These are phyloP conservation scores for Wickerhamiella hasegawae DNA, from an alignment of 805 yeast genomes.

Conservation along the genomic window DNA sequence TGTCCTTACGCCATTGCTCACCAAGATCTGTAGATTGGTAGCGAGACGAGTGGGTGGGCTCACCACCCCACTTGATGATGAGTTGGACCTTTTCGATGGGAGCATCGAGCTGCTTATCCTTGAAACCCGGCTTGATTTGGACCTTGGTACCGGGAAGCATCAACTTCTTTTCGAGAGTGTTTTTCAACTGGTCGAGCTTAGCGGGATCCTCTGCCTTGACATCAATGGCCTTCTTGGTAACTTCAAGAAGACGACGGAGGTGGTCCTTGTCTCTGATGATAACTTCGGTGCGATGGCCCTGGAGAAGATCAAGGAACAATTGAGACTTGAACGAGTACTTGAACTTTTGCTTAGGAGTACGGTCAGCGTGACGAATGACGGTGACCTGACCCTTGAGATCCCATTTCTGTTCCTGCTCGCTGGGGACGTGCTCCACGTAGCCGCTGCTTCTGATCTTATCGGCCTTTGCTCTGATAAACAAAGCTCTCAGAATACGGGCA, in stretches of 20 bases:
- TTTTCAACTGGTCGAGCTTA: conserved; percentile 59
- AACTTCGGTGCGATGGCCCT: conserved; percentile 92
- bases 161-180: conserved; percentile 79
- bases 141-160: conserved; percentile 91
- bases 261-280: conserved; percentile 84
- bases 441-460: conserved; percentile 12
- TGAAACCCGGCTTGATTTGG: conserved; percentile 66
- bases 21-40: conserved; percentile 93
- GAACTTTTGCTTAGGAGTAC: conserved; percentile 97
- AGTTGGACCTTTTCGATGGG: conserved; percentile 90
- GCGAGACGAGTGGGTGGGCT: conserved; percentile 93
- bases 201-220: conserved; percentile 67
- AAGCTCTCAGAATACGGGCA: conserved; percentile 56
- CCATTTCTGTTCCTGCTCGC: conserved; percentile 58
- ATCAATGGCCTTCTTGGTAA: conserved; percentile 60
- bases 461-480: conserved; percentile 48
- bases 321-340: conserved; percentile 87
- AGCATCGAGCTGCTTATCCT: conserved; percentile 24
- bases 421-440: conserved; percentile 5
- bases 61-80: conserved; percentile 98
- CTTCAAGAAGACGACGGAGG: conserved; percentile 66
- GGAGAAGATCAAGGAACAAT: conserved; percentile 66
- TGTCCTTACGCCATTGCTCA: conserved; percentile 86
- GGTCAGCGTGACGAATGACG: conserved; percentile 91
- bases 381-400: conserved; percentile 83